Conservation (phyloP, 2,329 filamentous ascomycete species). For the Monilinia fructigena region DNA sequence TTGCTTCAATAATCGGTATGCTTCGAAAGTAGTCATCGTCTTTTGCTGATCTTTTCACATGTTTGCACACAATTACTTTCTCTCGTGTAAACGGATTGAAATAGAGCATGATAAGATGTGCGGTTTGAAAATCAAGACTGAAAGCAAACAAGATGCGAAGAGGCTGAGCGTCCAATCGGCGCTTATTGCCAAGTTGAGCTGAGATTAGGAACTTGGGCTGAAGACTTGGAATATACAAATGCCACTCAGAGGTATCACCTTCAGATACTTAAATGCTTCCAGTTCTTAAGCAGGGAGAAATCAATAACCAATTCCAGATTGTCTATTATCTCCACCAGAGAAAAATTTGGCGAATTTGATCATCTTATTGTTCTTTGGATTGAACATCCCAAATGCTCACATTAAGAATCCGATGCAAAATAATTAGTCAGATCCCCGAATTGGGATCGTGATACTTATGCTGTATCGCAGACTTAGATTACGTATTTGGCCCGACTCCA, state of each 20-base stretch:
- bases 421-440: constrained; percentile 7
- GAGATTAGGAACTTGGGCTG: not conserved
- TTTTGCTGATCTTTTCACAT: not conserved
- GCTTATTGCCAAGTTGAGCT: constrained; percentile 17
- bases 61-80: not conserved
- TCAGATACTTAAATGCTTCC: not conserved
- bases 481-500: not conserved
- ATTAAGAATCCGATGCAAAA: not conserved
- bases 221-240: not conserved
- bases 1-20: not conserved
- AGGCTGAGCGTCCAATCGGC: constrained; percentile 4
- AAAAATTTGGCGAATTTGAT: not conserved
- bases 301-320: not conserved
- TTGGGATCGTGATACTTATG: not conserved
- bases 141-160: constrained; percentile 2
- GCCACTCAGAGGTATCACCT: too few relatives aligned
- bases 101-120: not conserved
- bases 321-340: not conserved
- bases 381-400: not conserved
- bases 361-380: not conserved
- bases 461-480: not conserved
- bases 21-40: not conserved
- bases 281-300: not conserved
- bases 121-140: not conserved
- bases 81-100: not conserved